Evolutionary conservation across 495 filamentous ascomycete species (phyloP), one percentile per base, ranked within the genome.

Genomic region (Ramalina intermedia): DNA sequence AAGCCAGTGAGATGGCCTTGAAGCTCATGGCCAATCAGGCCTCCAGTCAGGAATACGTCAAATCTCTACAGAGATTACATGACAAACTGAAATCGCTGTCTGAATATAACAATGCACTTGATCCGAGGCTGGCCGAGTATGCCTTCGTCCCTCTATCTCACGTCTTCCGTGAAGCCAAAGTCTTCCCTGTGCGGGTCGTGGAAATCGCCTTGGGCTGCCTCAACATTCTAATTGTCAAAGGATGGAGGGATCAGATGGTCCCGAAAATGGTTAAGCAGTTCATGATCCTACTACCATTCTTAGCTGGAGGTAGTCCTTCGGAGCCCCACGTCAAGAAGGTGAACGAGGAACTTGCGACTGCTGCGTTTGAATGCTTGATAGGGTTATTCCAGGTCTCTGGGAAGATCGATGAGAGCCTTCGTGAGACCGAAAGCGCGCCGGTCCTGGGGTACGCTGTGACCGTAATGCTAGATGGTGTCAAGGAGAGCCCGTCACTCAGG

Each of bases 71-170:
- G 24, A 59, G 69, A 0, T 66, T 94, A 3, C 66, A 69, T 38
- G 49, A 55, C 13, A 57, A 73, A 17, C 64, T 93, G 21, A 62
- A 70, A 5, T 60, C 66, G 33, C 69, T 83, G 55, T 66, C 69
- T 36, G 58, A 51, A 41, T 65, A 68, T 42, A 67, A 73, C 33
- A 63, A 67, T 16, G 66, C 71, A 1, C 67, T 96, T 11, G 86
- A 95, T 59, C 71, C 78, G 46, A 87, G 86, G 62, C 67, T 96
- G 23, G 91, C 88, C 7, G 87, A 96, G 62, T 99, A 95, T 68
- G 76, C 83, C 55, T 96, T 96, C 71, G 91, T 94, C 55, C 91
- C 91, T 0, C 66, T 99, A 0, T 86, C 85, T 2, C 83, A 93
- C 52, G 78, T 96, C 43, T 82, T 99, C 54, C 80, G 84, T 48